phyloP scores from a whole-genome alignment of 1,284 basidiomycete genomes.

The Ceratobasidium sp. region DNA sequence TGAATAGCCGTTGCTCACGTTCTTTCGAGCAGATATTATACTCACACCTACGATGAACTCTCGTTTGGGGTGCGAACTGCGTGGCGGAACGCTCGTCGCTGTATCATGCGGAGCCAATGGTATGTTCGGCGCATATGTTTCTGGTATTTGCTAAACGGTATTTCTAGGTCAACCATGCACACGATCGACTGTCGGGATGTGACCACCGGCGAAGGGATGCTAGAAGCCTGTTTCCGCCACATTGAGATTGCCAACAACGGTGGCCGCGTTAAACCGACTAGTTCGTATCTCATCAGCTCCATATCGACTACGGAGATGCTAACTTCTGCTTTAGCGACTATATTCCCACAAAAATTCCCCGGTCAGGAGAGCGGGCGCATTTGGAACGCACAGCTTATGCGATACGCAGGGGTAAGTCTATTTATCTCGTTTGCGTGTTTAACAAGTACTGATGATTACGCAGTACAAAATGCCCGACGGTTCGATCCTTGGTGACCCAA shows the following conservation, averaged over 20 bases:
- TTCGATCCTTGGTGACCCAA: constrained; percentile 23
- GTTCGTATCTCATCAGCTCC: background rate
- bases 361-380: constrained; percentile 22
- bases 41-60: constrained; percentile 31
- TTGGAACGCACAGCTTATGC: constrained; percentile 36
- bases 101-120: constrained; percentile 38
- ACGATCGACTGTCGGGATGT: constrained; percentile 33
- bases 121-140: background rate
- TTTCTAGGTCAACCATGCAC: constrained; percentile 33
- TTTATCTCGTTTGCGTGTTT: background rate
- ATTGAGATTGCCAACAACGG: constrained; percentile 33
- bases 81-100: constrained; percentile 32
- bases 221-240: constrained; percentile 31
- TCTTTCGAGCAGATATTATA: constrained; percentile 12
- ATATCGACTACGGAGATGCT: background rate
- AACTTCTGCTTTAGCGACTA: constrained; percentile 9
- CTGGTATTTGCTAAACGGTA: background rate
- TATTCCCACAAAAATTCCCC: constrained; percentile 37
- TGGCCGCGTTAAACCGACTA: constrained; percentile 31
- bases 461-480: constrained; percentile 40
- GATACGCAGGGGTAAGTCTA: constrained; percentile 18
- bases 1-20: background rate
- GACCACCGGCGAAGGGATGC: constrained; percentile 23
- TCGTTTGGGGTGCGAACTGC: constrained; percentile 32
- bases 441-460: background rate